A percentile compares a stretch with the other conserved stretches of the same genome.
Conservation (phyloP, 495 filamentous ascomycete genomes). For the Trichoderma parareesei region DNA sequence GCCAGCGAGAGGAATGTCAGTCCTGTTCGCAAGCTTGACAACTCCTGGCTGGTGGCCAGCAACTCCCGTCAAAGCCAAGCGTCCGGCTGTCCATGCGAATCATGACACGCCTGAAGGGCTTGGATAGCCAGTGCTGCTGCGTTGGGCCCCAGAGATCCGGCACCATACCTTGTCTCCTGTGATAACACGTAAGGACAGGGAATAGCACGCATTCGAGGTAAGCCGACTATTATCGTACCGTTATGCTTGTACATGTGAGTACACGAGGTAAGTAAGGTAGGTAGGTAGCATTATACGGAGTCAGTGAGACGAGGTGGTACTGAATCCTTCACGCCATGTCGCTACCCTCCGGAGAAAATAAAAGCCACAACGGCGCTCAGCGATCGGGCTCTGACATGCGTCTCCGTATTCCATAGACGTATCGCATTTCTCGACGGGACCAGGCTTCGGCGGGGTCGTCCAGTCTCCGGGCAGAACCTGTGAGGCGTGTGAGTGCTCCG, state of each 20-base stretch:
- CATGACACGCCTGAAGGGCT: neutral
- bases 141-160: no score
- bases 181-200: no score
- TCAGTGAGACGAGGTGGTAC: neutral
- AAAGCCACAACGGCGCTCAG: neutral
- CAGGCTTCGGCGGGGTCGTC: neutral
- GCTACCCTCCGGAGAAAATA: slow-evolving; percentile 2
- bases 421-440: neutral
- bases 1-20: slow-evolving; percentile 1
- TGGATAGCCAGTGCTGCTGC: no score
- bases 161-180: no score
- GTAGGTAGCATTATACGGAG: no score
- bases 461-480: neutral
- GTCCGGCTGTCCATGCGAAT: neutral
- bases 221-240: no score
- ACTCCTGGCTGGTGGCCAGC: neutral
- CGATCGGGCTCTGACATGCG: slow-evolving; percentile 7
- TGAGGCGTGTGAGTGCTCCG: neutral
- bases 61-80: neutral
- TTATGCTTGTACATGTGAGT: no score
- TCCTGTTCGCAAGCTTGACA: slow-evolving; percentile 5
- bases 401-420: neutral
- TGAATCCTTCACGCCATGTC: neutral
- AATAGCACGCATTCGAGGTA: neutral
- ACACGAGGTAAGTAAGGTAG: no score